Evolutionary conservation across 192 early-diverging fungal species (phyloP).

Genomic region (Bifiguratus adelaidae): DNA sequence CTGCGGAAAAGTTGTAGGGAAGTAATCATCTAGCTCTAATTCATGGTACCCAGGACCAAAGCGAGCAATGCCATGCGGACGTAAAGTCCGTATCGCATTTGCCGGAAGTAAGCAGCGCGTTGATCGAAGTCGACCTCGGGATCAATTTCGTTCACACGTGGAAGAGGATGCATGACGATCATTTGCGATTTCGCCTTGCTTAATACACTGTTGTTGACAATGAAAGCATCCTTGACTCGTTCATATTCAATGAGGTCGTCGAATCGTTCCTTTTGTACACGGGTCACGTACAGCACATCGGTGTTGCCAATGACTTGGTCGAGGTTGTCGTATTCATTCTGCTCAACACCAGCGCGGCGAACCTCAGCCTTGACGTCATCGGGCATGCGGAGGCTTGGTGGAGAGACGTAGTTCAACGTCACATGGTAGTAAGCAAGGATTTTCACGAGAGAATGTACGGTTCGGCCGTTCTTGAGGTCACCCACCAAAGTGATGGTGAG

Average conservation of each 20-base stretch:
- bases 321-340: constrained; percentile 61
- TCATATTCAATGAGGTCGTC: constrained; percentile 67
- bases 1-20: background rate
- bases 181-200: constrained; percentile 86
- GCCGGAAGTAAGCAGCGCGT: constrained; percentile 95
- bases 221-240: constrained; percentile 56
- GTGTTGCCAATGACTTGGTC: constrained; percentile 74
- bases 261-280: constrained; percentile 96
- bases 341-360: constrained; percentile 41
- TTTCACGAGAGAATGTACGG: constrained; percentile 90
- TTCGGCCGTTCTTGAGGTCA: constrained; percentile 96
- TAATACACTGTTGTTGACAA: constrained; percentile 83
- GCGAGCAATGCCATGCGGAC: constrained; percentile 97
- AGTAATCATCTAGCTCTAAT: constrained; percentile 1
- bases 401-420: constrained; percentile 89
- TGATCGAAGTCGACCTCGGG: constrained; percentile 98
- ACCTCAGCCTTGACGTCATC: constrained; percentile 67
- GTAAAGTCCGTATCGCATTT: constrained; percentile 97
- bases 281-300: constrained; percentile 95
- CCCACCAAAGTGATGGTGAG: constrained; percentile 93
- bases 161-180: constrained; percentile 98
- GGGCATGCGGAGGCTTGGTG: constrained; percentile 75
- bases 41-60: constrained; percentile 49
- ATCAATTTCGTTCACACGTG: constrained; percentile 89
- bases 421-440: constrained; percentile 87